Base-by-base conservation (phyloP, 2,329 filamentous ascomycete species). In the Fusarium sp. region DNA sequence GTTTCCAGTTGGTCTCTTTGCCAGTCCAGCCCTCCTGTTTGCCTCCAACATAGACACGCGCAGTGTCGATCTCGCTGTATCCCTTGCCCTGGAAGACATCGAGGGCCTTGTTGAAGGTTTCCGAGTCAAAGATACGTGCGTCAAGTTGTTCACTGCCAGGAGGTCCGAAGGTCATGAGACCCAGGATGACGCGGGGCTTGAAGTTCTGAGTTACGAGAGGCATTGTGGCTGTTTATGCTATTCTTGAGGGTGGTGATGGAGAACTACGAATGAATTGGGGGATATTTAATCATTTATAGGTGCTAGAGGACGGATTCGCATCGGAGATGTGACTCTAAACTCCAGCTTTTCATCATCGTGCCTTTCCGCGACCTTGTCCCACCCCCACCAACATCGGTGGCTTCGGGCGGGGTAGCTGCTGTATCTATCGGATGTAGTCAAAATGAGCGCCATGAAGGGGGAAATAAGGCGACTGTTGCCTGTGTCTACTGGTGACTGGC, bases 41-140 rank as follows among this genome's bases (percentile, higher is more conserved):
- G 48, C 90, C 88, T 46, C 81, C 88, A 17, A 92, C 82, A 73
- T 97, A 97, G 58, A 87, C 76, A 25, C 92, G 87, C 0, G 94
- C 93, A 2, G 94, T 97, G 76, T 97, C 94, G 37, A 97, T 80
- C 75, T 97, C 94, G 75, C 90, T 89, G 81, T 96, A 95, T 37
- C 93, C 93, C 58, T 89, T 85, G n/a, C 83, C 81, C 78, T 95
- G 91, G 75, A 97, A 88, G 67, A 90, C 84, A 76, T 95, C 90
- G 37, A 97, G 87, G 43, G 86, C 86, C 71, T 86, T 86, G 71
- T 90, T 92, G 82, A 90, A 93, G 43, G 91, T 90, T 59, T 87
- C 78, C 3, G 84, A 32, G 56, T 84, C 81, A 11, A 92, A 94
- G 74, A 97, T 89, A 45, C 93, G 89, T 44, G 90, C 92, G 35